Evolutionary conservation across 768 basidiomycete genomes (phyloP).

Genomic region (Candolleomyces aberdarensis): DNA sequence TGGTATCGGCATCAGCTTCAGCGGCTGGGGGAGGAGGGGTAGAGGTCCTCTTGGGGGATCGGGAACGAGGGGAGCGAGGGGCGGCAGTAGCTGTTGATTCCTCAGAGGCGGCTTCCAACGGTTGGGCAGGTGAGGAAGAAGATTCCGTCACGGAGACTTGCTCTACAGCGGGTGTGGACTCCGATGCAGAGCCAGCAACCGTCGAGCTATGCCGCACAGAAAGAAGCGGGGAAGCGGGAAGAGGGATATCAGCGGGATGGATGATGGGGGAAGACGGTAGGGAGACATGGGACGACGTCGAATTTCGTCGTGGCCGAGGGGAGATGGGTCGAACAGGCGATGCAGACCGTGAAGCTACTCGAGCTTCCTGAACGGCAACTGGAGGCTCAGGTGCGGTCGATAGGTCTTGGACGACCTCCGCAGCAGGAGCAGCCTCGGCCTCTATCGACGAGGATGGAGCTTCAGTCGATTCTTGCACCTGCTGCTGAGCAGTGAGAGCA

Average conservation of each 20-base stretch:
- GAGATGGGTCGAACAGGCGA: neutral
- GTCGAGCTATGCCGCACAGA: constrained; percentile 8
- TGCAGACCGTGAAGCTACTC: neutral
- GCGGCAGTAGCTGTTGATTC: neutral
- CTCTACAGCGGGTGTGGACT: no score
- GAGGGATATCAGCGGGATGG: neutral
- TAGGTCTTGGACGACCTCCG: neutral
- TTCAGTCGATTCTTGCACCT: neutral
- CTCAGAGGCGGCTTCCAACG: constrained; percentile 2
- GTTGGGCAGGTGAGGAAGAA: constrained; percentile 11
- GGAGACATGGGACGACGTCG: constrained; percentile 8
- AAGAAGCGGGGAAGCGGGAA: neutral
- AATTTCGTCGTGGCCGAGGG: constrained; percentile 12
- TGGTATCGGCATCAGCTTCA: no score
- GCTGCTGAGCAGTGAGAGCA: constrained; percentile 37
- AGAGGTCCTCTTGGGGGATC: no score
- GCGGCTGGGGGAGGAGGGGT: no score
- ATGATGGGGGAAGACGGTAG: neutral
- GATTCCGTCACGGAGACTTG: constrained; percentile 2
- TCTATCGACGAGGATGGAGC: neutral
- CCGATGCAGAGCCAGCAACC: neutral
- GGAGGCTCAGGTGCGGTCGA: neutral
- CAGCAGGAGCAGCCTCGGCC: neutral
- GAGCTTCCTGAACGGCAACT: neutral
- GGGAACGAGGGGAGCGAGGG: no score